Evolutionary conservation across 768 basidiomycete species (phyloP).

Genomic region (Amanita pallidorosea): DNA sequence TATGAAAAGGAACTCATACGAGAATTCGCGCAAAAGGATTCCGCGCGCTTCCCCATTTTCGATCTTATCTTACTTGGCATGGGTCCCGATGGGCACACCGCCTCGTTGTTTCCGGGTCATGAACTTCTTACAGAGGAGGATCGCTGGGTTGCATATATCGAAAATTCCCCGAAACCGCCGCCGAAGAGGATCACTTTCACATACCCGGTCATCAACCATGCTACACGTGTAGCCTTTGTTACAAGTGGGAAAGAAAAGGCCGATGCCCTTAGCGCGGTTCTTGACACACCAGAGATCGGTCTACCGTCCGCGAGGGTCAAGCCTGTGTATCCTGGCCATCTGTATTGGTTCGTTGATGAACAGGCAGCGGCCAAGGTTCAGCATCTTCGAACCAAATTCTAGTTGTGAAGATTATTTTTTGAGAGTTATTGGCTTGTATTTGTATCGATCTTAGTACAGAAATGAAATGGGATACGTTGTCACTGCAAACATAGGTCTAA

Average conservation of each 20-base stretch:
- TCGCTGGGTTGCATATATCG: slow-evolving; percentile 90
- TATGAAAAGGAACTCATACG: slow-evolving; percentile 80
- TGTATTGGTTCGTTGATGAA: slow-evolving; percentile 94
- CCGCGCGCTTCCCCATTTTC: slow-evolving; percentile 94
- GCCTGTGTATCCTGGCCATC: slow-evolving; percentile 68
- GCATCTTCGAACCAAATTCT: slow-evolving; percentile 48
- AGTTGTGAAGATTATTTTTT: slow-evolving; percentile 27
- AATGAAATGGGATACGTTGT: background rate
- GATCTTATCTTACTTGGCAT: slow-evolving; percentile 95
- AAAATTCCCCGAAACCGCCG: slow-evolving; percentile 93
- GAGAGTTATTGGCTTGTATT: background rate
- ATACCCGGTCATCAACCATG: slow-evolving; percentile 84
- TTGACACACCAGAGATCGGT: slow-evolving; percentile 72
- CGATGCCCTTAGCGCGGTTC: slow-evolving; percentile 56
- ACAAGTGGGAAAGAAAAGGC: slow-evolving; percentile 76
- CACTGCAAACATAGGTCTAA: background rate
- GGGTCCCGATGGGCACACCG: slow-evolving; percentile 98
- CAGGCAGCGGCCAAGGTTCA: slow-evolving; percentile 58
- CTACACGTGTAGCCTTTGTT: slow-evolving; percentile 82
- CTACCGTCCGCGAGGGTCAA: slow-evolving; percentile 79
- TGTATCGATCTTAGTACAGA: background rate
- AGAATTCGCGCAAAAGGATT: slow-evolving; percentile 86
- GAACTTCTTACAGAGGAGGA: slow-evolving; percentile 72
- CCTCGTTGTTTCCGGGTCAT: slow-evolving; percentile 95
- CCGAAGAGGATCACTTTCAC: slow-evolving; percentile 86